These are phyloP conservation scores for Coleophoma eucalyptorum DNA, from an alignment of 2,329 filamentous ascomycete species.

Conservation along the genomic window DNA sequence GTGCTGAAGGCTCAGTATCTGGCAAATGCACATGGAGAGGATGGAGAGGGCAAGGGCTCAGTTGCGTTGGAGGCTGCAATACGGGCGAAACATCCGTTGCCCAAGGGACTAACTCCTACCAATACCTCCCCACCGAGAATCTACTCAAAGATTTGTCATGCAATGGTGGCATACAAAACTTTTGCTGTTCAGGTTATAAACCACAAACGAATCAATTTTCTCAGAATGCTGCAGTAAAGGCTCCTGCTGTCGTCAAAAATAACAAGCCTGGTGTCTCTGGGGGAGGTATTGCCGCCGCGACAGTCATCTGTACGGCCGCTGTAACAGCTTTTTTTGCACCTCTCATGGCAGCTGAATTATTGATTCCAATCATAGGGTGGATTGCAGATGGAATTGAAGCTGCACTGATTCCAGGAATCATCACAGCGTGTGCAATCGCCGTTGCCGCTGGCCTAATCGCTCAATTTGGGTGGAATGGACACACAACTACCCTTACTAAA, in stretches of 20 bases:
- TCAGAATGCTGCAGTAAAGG: slow-evolving; percentile 14
- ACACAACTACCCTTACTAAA: too few relatives aligned
- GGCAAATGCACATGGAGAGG: slow-evolving; percentile 25
- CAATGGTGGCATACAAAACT: slow-evolving; percentile 24
- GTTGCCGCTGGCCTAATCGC: too few relatives aligned
- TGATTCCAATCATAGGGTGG: slow-evolving; percentile 19
- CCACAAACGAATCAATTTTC: slow-evolving; percentile 12
- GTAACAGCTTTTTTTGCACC: slow-evolving; percentile 23
- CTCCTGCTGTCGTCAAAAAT: slow-evolving; percentile 20
- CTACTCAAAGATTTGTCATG: slow-evolving; percentile 24
- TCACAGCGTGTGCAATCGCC: too few relatives aligned
- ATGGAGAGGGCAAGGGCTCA: slow-evolving; percentile 25
- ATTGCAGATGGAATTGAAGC: slow-evolving; percentile 2
- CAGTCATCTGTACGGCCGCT: slow-evolving; percentile 30
- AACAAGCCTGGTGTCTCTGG: slow-evolving; percentile 1
- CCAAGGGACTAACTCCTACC: slow-evolving; percentile 25
- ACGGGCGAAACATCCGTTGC: slow-evolving; percentile 25
- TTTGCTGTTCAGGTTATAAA: slow-evolving; percentile 28
- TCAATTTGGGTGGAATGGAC: too few relatives aligned
- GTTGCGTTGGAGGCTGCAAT: slow-evolving; percentile 25
- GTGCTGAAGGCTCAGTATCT: slow-evolving; percentile 15
- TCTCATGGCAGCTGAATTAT: slow-evolving; percentile 17
- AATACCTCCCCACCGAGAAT: slow-evolving; percentile 1
- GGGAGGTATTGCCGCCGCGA: slow-evolving; percentile 25
- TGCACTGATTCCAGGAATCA: too few relatives aligned